Evolutionary conservation across 139 green algal genomes (phyloP), one percentile per base, ranked within the genome.

Genomic region (Pleodorina starrii): DNA sequence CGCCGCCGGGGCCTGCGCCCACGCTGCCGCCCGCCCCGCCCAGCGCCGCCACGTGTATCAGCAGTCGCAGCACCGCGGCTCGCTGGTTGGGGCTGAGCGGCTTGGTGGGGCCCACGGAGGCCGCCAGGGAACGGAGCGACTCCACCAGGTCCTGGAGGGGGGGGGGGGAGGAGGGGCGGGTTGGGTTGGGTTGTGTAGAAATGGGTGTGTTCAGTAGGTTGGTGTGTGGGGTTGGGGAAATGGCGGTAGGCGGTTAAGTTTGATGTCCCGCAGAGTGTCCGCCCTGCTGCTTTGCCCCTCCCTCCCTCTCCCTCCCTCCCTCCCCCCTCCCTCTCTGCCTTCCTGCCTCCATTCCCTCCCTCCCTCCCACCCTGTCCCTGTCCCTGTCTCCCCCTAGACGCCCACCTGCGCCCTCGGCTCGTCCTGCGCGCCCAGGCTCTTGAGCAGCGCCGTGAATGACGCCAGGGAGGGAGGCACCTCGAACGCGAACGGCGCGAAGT

Each of bases 401-500:
- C 54, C 42, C 86, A 94, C 92, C 84, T 93, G 60, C 27, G 92
- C 44, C 9, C 85, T 42, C 5, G 92, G 94, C 51, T 90, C 82
- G 5, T 95, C 91, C 36, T 73, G 51, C 42, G 92, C 88, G 11
- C 95, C 95, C 21, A 97, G 88, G 48, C 81, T 57, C 76, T 87
- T 79, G 40, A 97, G 90, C 44, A 96, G 63, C 17, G 46, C n/a
- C 23, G 85, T 46, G 89, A 94, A 92, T 19, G 85, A 35, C 21
- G 59, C 38, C 38, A 93, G 91, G n/a, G 78, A 63, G 23, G 87
- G 48, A 11, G 92, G 90, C 42, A 97, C 72, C 93, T 97, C 93
- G 80, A 94, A 96, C 1, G 91, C 93, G 90, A 97, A 96, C 0
- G 95, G 95, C 57, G 94, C 79, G 63, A 97, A 92, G 87, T 76